phyloP scores from a whole-genome alignment of 164 flowering plant genomes.

The Vitis riparia region DNA sequence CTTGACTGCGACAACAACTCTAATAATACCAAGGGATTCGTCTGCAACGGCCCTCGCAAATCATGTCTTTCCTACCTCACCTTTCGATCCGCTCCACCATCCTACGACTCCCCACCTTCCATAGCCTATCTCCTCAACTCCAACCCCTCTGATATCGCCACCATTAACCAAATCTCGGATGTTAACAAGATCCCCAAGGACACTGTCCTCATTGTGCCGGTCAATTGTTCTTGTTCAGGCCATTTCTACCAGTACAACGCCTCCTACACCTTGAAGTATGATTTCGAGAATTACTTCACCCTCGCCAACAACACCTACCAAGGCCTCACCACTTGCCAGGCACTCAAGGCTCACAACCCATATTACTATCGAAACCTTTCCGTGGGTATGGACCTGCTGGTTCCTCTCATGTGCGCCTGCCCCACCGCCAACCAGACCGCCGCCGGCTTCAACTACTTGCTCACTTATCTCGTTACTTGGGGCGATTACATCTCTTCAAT shows the following conservation, averaged over 20 bases:
- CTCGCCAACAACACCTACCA: conserved; percentile 67
- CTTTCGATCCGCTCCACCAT: conserved; percentile 41
- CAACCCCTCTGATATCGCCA: conserved; percentile 28
- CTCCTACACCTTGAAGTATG: conserved; percentile 25
- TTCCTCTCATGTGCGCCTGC: conserved; percentile 39
- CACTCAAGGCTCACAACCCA: conserved; percentile 48
- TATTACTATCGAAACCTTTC: conserved; percentile 16
- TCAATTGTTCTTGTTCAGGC: conserved; percentile 56
- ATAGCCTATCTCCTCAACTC: conserved; percentile 42
- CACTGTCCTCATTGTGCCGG: conserved; percentile 49
- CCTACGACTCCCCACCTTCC: conserved; percentile 37
- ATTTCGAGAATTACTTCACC: conserved; percentile 40
- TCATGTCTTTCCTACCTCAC: conserved; percentile 59
- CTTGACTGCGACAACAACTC: conserved; percentile 36
- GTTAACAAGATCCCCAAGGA: conserved; percentile 27
- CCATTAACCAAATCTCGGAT: conserved; percentile 41
- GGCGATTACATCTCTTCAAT: conserved; percentile 14
- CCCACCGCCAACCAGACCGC: conserved; percentile 22
- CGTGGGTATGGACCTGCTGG: conserved; percentile 5
- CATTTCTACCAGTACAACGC: conserved; percentile 51
- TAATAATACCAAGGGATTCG: conserved; percentile 36
- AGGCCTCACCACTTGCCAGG: conserved; percentile 71
- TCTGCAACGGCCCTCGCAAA: conserved; percentile 37
- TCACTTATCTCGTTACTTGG: conserved; percentile 18
- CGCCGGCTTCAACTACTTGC: conserved; percentile 20